Conservation (phyloP, 495 filamentous ascomycete genomes). For the Trichoderma orchidacearum region DNA sequence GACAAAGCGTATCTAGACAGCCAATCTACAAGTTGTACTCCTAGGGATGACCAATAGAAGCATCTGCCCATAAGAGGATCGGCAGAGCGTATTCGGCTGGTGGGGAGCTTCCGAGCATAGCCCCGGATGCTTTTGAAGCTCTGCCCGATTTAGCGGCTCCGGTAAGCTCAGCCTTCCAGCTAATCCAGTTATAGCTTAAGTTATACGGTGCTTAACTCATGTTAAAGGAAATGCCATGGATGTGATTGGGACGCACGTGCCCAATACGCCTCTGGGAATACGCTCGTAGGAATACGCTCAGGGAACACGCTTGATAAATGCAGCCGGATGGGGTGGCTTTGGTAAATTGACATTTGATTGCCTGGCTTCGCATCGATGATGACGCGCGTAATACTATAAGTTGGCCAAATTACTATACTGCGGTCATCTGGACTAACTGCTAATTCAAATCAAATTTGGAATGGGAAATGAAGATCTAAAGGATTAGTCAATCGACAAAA, state of each 20-base stretch:
- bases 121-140: no score
- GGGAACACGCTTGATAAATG: background rate
- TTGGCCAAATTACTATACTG: no score
- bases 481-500: no score
- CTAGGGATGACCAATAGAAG: background rate
- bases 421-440: no score
- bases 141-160: background rate
- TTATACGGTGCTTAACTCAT: background rate
- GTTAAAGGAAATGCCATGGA: background rate
- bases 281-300: background rate
- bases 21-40: background rate
- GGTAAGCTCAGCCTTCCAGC: background rate
- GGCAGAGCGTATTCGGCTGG: background rate
- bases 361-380: background rate
- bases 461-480: no score
- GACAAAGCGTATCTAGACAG: background rate
- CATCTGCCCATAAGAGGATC: background rate
- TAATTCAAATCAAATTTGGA: no score
- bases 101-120: background rate
- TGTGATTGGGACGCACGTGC: background rate
- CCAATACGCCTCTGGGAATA: constrained; percentile 5
- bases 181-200: background rate
- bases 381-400: no score
- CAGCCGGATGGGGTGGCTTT: no score
- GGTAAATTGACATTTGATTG: background rate